Evolutionary conservation across 2,329 filamentous ascomycete species (phyloP).

Genomic region (Chaetothyriales sp.): DNA sequence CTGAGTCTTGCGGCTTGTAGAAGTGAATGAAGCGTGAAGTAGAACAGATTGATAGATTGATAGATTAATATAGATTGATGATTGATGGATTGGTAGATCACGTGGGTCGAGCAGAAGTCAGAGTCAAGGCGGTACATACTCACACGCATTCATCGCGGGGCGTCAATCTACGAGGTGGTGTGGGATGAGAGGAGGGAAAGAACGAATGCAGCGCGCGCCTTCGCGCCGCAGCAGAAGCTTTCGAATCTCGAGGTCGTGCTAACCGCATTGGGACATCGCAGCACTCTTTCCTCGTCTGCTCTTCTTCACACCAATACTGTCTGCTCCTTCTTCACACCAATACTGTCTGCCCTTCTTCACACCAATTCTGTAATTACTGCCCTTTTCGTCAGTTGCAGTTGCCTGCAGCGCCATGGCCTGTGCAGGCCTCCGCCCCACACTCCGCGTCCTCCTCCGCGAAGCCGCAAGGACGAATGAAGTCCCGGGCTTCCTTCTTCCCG

Average conservation of each 20-base stretch:
- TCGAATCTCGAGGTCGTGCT: neutral
- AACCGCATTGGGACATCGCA: neutral
- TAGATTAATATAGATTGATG: no score
- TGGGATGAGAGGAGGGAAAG: neutral
- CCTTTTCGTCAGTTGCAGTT: neutral
- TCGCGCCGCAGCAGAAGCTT: no score
- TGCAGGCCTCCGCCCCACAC: constrained; percentile 46
- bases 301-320: neutral
- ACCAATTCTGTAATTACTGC: neutral
- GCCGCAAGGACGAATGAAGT: constrained; percentile 40
- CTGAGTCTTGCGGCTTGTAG: neutral
- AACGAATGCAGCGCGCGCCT: neutral
- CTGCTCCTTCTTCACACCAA: neutral
- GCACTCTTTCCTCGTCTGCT: neutral
- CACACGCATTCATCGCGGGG: neutral
- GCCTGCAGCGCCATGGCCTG: constrained; percentile 44
- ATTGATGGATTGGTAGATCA: neutral
- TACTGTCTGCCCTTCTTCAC: neutral
- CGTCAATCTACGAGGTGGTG: neutral
- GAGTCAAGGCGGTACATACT: neutral
- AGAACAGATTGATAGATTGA: neutral
- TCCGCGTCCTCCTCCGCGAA: constrained; percentile 42
- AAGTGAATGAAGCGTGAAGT: neutral
- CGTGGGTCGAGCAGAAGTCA: neutral
- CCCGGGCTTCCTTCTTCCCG: constrained; percentile 59